Evolutionary conservation across 345 rosid species (phyloP).

Genomic region (Syzygium grande): DNA sequence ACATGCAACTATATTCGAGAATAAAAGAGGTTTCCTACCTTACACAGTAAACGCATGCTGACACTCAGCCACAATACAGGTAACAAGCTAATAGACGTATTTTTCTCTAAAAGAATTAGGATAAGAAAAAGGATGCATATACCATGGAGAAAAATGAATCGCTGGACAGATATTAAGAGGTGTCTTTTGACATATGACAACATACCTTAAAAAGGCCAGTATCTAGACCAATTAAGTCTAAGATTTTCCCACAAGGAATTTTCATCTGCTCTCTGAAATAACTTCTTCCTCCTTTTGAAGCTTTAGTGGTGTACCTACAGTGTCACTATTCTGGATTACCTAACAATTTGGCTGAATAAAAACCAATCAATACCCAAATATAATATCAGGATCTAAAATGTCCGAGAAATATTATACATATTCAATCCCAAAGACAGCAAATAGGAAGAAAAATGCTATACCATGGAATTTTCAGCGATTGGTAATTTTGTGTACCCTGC

Average conservation of each 20-base stretch:
- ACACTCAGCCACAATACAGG: background rate
- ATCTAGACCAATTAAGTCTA: slow-evolving; percentile 39
- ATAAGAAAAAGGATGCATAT: background rate
- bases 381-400: background rate
- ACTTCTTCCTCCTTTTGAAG: slow-evolving; percentile 20
- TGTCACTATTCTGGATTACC: slow-evolving; percentile 9
- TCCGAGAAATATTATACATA: background rate
- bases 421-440: background rate
- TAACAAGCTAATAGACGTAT: background rate
- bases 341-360: slow-evolving; percentile 1
- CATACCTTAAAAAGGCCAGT: slow-evolving; percentile 32
- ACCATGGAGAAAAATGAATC: background rate
- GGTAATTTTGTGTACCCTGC: slow-evolving; percentile 47
- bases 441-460: slow-evolving; percentile 14
- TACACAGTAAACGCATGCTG: background rate
- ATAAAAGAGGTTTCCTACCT: background rate
- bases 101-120: background rate
- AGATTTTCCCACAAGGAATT: slow-evolving; percentile 29
- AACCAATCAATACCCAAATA: background rate
- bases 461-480: slow-evolving; percentile 52
- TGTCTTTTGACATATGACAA: background rate
- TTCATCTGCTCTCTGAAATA: slow-evolving; percentile 29
- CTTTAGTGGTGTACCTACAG: slow-evolving; percentile 49
- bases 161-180: background rate
- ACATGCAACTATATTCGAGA: background rate